phyloP scores from a whole-genome alignment of 2,329 filamentous ascomycete genomes.

The Huntiella moniliformis region DNA sequence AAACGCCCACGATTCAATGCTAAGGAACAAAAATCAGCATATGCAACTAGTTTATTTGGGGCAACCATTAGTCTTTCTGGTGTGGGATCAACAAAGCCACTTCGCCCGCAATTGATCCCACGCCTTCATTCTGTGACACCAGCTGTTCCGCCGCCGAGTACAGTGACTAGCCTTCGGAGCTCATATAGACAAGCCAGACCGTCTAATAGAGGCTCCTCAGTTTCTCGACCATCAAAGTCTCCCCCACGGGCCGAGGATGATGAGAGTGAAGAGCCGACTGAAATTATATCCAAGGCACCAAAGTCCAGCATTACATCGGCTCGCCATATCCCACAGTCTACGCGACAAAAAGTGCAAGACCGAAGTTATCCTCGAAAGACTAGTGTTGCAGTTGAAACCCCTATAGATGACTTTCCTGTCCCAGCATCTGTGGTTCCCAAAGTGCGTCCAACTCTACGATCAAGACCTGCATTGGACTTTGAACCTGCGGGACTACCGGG shows the following conservation, averaged over 20 bases:
- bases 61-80: conserved; percentile 22
- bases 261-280: not conserved
- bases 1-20: conserved; percentile 14
- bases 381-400: no score
- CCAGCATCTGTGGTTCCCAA: not conserved
- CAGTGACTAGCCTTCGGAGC: conserved; percentile 2
- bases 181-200: conserved; percentile 3
- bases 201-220: not conserved
- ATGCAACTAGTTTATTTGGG: conserved; percentile 32
- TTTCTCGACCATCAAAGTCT: not conserved
- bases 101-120: conserved; percentile 6
- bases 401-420: no score
- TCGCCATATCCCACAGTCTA: no score
- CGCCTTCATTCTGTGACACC: conserved; percentile 4
- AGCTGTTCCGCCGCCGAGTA: not conserved
- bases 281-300: not conserved
- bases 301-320: no score
- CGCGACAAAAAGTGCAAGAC: no score
- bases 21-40: conserved; percentile 25
- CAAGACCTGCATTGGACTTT: not conserved
- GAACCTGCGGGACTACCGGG: not conserved
- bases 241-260: not conserved
- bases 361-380: no score
- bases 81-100: not conserved
- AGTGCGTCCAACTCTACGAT: not conserved